Base-by-base conservation (phyloP, 495 filamentous ascomycete genomes). In the Penicillium turbatum region DNA sequence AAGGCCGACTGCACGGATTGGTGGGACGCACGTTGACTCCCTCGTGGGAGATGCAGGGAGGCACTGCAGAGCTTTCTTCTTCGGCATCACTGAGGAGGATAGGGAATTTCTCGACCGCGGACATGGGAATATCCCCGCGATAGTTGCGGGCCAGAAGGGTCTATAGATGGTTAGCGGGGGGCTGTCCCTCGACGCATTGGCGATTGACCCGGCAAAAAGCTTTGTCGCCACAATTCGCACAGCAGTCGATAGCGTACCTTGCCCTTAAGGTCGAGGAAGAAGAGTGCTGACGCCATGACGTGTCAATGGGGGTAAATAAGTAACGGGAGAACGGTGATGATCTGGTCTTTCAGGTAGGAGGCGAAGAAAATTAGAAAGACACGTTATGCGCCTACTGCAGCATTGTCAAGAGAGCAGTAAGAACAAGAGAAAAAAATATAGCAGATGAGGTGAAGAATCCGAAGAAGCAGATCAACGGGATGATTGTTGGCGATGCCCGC, bases 221-320 rank as follows among this genome's bases (percentile, higher is more conserved):
- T 13, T 13, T 1, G 24, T 39, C 26, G 10, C 44, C 32, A 29
- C 31, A 11, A n/a, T 13, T 29, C 21, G n/a, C 35, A 46, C 27
- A 26, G 24, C 21, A 9, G 13, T 16, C 11, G 32, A 53, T 31
- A 44, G 62, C 79, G 36, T 72, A 93, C 90, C 86, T 99, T 99
- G 86, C 95, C 95, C 88, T 99, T 99, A 49, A 99, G 81, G 73
- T 99, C 95, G 62, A 99, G 86, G 71, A 99, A 99, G 81, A 99
- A 99, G 68, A 99, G 68, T 38, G 95, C 95, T 48, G 95, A 99
- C 58, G 93, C 93, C 95, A 97, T 99, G 66, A 65, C 79, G 60
- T 57, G 54, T 63, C 54, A 56, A 65, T 52, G 56, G 58, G 35
- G 48, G 29, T 42, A 43, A 51, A 43, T 35, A 41, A 53, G 46